Base-by-base conservation (phyloP, 345 rosid species). In the Iberis pinnata region DNA sequence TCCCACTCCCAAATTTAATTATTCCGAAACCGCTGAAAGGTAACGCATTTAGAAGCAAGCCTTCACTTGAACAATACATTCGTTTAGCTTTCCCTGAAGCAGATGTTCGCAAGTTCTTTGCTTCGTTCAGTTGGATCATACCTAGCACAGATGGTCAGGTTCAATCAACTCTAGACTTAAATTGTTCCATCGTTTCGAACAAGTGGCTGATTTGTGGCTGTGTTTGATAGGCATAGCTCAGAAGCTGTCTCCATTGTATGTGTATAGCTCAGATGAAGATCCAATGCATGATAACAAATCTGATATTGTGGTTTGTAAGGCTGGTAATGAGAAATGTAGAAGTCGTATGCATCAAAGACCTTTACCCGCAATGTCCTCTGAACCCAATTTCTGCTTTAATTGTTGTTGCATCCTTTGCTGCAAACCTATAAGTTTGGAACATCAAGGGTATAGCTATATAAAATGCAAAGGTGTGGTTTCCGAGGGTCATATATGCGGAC, bases 391-490 rank as follows among this genome's bases (percentile, higher is more conserved):
- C 70, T 90, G 96, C 71, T 54, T 72, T 65, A 82, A 82, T 43
- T 90, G 98, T 62, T 84, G 82, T 57, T 90, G 96, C 64, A 82
- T 87, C 68, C 81, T 87, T 46, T 90, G 98, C 64, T 71, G 76
- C 73, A 80, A 77, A 75, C 63, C 70, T 6, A 48, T 81, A 26
- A 75, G 58, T 69, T 60, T 73, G 25, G 72, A 73, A 24, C 42
- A 70, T 65, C 74, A 78, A 64, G 81, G 85, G 12, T 87, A 80
- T 61, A 80, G 82, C 72, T 82, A 75, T 53, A 48, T 87, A 55
- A 82, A 68, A 73, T 90, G 96, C 43, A 86, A 84, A 64, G 85
- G 88, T 38, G 33, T 56, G 70, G 78, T 71, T 16, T 61, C 63
- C 6, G 75, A 78, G 44, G 77, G 73, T 52, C 60, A 36, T 56